Percentiles rank a stretch among this genome's conserved stretches.
Conservation (phyloP, 2,329 filamentous ascomycete species). For the Acrocalymma vagum region DNA sequence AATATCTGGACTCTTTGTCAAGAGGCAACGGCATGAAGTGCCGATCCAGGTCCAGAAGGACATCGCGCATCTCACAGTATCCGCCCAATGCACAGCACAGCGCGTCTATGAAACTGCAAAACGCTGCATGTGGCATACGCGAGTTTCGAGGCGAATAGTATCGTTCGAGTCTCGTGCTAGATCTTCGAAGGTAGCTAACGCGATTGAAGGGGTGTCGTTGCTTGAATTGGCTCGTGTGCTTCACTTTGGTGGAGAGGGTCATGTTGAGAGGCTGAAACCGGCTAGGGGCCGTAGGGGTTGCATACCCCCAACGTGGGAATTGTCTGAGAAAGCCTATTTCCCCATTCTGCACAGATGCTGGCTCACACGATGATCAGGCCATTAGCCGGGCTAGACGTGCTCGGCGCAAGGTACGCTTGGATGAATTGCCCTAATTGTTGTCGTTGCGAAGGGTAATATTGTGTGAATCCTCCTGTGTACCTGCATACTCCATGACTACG, state of each 20-base stretch:
- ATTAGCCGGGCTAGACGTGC: too few relatives aligned
- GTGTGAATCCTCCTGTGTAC: too few relatives aligned
- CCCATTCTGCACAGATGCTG: conserved; percentile 1
- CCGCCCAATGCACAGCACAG: conserved; percentile 7
- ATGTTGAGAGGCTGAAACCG: conserved; percentile 27
- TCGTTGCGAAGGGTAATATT: too few relatives aligned
- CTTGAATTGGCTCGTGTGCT: conserved; percentile 8
- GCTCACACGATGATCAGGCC: conserved; percentile 8
- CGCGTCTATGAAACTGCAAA: conserved; percentile 21
- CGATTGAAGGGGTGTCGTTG: conserved; percentile 4
- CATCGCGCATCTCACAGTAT: conserved; percentile 2
- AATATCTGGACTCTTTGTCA: conserved; percentile 18
- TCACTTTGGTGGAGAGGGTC: conserved; percentile 15
- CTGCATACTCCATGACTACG: too few relatives aligned
- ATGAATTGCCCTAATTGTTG: too few relatives aligned
- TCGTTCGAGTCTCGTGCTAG: conserved; percentile 34
- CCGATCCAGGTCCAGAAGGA: conserved; percentile 1
- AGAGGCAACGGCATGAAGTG: conserved; percentile 2
- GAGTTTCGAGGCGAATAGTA: conserved; percentile 22
- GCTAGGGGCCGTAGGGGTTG: conserved; percentile 7
- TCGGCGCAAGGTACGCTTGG: too few relatives aligned
- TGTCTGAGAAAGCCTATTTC: conserved; percentile 8
- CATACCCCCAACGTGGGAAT: conserved; percentile 9
- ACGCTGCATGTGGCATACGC: conserved; percentile 29
- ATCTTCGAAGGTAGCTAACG: too few relatives aligned